Evolutionary conservation across 306 rosid species (phyloP), one percentile per base, ranked within the genome.

Genomic region (Carpinus fangiana): DNA sequence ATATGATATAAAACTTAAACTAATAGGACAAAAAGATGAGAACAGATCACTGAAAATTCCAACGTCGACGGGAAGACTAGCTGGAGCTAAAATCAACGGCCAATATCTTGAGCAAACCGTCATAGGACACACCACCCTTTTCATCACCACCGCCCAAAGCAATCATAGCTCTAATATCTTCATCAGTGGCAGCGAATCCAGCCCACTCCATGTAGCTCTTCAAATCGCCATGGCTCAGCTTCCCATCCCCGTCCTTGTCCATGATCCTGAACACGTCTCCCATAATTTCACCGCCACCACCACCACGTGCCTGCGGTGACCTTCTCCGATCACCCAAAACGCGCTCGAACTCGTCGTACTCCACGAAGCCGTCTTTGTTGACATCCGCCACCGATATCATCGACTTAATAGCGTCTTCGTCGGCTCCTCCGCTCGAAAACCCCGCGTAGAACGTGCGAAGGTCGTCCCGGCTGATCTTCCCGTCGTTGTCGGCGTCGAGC

Each of bases 201-300:
- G 98, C 98, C 61, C 36, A 82, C 9, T 61, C 80, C 94, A 96
- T 86, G 77, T 85, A 93, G 75, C 81, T 83, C 88, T 90, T 91
- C 83, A 96, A 31, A 61, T 96, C 99, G 0, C 26, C 72, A 43
- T 89, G 97, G 86, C 94, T 85, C 21, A 96, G 89, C 71, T 76
- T 83, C 20, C 99, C 99, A 57, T 96, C 99, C 4, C 94, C 99
- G 69, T 96, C 99, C 73, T 78, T 89, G 77, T 96, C 98, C 96
- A 96, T 96, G 10, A 80, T 85, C 86, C 77, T 90, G 76, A 93
- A 96, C 76, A 89, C 97, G 13, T 96, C 99, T 72, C 89, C 94
- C 93, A 96, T 89, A 4, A 94, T 82, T 36, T 85, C 86, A 17
- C 82, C 80, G 21, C 81, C 85, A 18, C 50, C 1, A 57, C 64